Evolutionary conservation across 768 basidiomycete species (phyloP), one percentile per base, ranked within the genome.

Genomic region (Panellus pusillus): DNA sequence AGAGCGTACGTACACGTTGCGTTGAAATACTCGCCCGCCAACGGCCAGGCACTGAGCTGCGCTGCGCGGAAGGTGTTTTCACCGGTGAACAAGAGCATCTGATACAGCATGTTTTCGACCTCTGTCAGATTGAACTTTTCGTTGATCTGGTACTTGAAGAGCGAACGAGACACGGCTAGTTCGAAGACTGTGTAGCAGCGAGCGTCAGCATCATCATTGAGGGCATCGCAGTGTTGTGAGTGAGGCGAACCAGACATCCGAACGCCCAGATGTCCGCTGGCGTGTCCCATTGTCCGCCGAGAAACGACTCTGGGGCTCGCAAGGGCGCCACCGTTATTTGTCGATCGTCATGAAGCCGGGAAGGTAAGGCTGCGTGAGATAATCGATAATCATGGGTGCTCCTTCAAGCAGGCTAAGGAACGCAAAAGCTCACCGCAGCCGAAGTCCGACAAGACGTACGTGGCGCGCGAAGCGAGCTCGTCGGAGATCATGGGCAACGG

Each of bases 231-330:
- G 36, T 35, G 28, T 29, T 44, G 20, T 24, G 36, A 31, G 20
- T 24, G 36, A 31, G 24, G 27, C 50, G 43, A 52, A 69, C 69
- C 47, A 67, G 47, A 60, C 66, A 71, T 31, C 68, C 68, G 49
- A 68, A 66, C 11, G 66, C 47, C 68, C 70, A 70, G 36, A 70
- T 68, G 47, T 71, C 68, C 8, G 65, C 66, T 39, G 60, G 61
- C 48, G 56, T 53, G 36, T 67, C 61, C 66, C 68, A 71, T 20
- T 54, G 50, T 18, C 63, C 63, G n/a, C 56, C 51, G 14, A 71
- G 53, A 50, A 64, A 52, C 17, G 61, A 48, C 56, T 71, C 69
- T 4, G 70, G 68, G 27, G 68, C 55, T 47, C 70, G 66, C 39
- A 66, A 61, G 19, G 44, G 44, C 38, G 18, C 19, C 24, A 68